Base-by-base conservation (phyloP, 768 basidiomycete genomes). In the Boletus subparvulus region DNA sequence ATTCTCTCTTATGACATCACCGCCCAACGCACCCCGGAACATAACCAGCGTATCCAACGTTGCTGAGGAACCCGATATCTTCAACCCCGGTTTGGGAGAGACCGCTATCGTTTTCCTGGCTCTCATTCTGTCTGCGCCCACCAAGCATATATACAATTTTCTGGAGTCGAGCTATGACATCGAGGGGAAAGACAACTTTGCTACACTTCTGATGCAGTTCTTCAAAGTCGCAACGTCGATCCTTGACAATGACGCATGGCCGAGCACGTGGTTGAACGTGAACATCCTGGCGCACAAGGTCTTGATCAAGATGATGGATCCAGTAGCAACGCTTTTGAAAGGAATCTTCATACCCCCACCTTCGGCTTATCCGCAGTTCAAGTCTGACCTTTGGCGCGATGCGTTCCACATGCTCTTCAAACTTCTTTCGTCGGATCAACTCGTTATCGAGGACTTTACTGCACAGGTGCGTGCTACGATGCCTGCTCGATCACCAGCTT, bases 391-490 rank as follows among this genome's bases (percentile, higher is more conserved):
- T 16, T 98, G 96, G 96, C 82, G 77, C 50, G 88, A 90, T 44
- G 85, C 83, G 41, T 85, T 98, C 62, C 78, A 82, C 50, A 88
- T 94, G 80, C 77, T 97, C 10, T 79, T 98, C 61, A 88, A 87
- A 58, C 78, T 97, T 35, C 77, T 96, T 30, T 89, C 92, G 6
- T 96, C 93, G 4, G 91, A 95, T 46, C 92, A 94, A 55, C 80
- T 98, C 17, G 86, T 92, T 16, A 94, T 98, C 47, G 96, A 98
- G 70, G 93, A 98, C 59, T 94, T 95, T 60, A 92, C 87, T 65
- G 92, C 94, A 2, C 96, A 96, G 82, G 92, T 90, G 56, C 37
- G 75, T 59, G 43, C 16, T 36, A 14, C 19, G 53, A 11, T 32
- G 49, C 30, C 53, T 56, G 28, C n/a, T 33, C 35, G 19, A 53